phyloP scores from a whole-genome alignment of 768 basidiomycete genomes.

The Pleurotus platypus region DNA sequence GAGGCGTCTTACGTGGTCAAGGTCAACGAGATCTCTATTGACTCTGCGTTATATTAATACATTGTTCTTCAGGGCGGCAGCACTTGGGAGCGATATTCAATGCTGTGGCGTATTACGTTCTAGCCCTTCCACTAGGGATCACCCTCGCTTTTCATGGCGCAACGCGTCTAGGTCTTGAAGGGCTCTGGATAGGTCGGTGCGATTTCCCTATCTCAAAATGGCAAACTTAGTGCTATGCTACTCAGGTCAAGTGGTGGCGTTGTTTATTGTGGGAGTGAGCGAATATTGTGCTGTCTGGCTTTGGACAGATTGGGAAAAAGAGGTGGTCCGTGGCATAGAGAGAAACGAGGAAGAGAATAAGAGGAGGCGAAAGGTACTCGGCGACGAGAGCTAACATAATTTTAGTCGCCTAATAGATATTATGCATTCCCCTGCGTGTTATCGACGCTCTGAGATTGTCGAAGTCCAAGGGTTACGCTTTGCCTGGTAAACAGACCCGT shows the following conservation, averaged over 20 bases:
- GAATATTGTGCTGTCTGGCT: constrained; percentile 63
- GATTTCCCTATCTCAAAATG: constrained; percentile 25
- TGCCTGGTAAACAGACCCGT: no score
- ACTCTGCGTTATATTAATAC: not conserved
- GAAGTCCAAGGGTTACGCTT: not conserved
- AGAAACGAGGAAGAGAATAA: constrained; percentile 48
- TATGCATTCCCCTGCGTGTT: not conserved
- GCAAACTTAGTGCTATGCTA: not conserved
- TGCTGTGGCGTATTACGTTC: constrained; percentile 69
- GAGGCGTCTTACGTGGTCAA: constrained; percentile 76
- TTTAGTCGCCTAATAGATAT: no score
- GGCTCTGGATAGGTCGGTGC: constrained; percentile 73
- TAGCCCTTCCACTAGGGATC: constrained; percentile 78
- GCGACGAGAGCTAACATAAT: not conserved
- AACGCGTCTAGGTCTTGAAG: constrained; percentile 48
- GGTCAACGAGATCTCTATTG: constrained; percentile 40
- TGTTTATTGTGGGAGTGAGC: constrained; percentile 67
- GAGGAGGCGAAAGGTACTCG: constrained; percentile 11
- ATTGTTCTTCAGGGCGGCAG: constrained; percentile 47
- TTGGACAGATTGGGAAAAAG: constrained; percentile 58
- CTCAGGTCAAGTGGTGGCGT: constrained; percentile 66
- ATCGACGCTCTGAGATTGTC: not conserved
- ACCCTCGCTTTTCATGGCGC: constrained; percentile 59
- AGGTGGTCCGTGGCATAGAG: constrained; percentile 51
- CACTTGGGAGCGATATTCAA: constrained; percentile 76